Evolutionary conservation across 495 filamentous ascomycete genomes (phyloP), one percentile per base, ranked within the genome.

Genomic region (Chaetomium cochliodes): DNA sequence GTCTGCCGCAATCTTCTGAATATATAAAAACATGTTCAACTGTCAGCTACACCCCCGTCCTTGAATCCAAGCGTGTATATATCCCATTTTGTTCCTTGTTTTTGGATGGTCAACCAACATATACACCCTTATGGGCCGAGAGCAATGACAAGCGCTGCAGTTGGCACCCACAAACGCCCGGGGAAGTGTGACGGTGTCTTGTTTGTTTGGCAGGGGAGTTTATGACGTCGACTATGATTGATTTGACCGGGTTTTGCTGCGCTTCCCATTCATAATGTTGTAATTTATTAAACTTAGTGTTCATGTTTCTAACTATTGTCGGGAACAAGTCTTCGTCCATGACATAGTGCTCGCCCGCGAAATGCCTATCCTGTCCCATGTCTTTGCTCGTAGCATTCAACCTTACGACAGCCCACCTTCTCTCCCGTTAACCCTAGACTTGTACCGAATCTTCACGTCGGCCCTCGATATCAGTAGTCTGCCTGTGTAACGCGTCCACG

Each of bases 201-300:
- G 18, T 56, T 25, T 16, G 60, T 56, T 25, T 16, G 60, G 23
- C 53, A 53, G 26, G 37, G 28, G 39, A 18, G 2, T 55, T 63
- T 57, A 63, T 63, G 61, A 63, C 23, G 61, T 57, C 42, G 61
- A 39, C 41, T 58, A 54, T 37, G 50, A 55, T 57, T 46, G 50
- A 63, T 52, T 63, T 55, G 39, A 46, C 51, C 53, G 42, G 28
- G 41, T 46, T 37, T 23, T 23, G 15, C 20, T 63, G 42, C 53
- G 42, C 53, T 47, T 63, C 61, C 61, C 41, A 63, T 63, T 63
- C 61, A 57, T 63, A 63, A 63, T 63, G 52, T 63, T 63, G 52
- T 57, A 63, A 57, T 57, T 63, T 50, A 63, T 54, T 41, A 50
- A 51, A 2, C 41, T 37, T 60, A 60, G 58, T 52, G 58, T 39